A percentile compares a stretch with the other conserved stretches of the same genome.
These are phyloP conservation scores for Erythrobasidium yunnanense DNA, from an alignment of 768 basidiomycete species.

Conservation along the genomic window DNA sequence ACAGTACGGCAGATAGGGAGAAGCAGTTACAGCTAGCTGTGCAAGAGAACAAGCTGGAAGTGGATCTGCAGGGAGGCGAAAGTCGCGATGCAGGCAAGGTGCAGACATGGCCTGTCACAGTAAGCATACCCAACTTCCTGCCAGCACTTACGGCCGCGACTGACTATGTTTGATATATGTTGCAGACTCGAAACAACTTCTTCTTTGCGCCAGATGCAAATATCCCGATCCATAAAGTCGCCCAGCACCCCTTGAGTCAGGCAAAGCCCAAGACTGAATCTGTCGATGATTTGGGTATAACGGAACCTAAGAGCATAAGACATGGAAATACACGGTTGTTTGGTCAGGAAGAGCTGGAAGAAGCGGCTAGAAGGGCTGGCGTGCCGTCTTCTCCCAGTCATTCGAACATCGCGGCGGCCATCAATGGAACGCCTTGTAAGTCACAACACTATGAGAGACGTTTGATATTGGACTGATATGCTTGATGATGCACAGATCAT, in stretches of 20 bases:
- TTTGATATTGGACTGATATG: neutral
- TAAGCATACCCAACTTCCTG: too few species aligned
- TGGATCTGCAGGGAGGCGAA: constrained; percentile 29
- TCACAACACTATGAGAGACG: constrained; percentile 27
- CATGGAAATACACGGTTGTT: constrained; percentile 69
- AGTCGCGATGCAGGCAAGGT: neutral
- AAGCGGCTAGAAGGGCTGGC: neutral
- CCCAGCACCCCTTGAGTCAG: constrained; percentile 37
- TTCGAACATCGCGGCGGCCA: constrained; percentile 82
- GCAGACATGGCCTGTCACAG: constrained; percentile 37
- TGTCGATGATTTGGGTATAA: constrained; percentile 37
- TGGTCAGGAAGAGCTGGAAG: constrained; percentile 51
- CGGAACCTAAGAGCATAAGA: constrained; percentile 55
- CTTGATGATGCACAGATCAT: constrained; percentile 39
- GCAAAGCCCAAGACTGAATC: constrained; percentile 31
- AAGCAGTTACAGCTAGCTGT: constrained; percentile 9
- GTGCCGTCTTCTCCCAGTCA: constrained; percentile 70
- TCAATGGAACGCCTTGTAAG: constrained; percentile 80
- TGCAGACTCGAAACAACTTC: constrained; percentile 76
- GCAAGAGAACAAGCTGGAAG: constrained; percentile 21
- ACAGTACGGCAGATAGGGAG: constrained; percentile 36
- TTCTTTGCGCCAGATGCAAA: constrained; percentile 95
- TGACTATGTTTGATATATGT: too few species aligned
- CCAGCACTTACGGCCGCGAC: too few species aligned
- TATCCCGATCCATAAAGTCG: constrained; percentile 58